Conservation (phyloP, 495 filamentous ascomycete species). For the Penicillium crystallinum region DNA sequence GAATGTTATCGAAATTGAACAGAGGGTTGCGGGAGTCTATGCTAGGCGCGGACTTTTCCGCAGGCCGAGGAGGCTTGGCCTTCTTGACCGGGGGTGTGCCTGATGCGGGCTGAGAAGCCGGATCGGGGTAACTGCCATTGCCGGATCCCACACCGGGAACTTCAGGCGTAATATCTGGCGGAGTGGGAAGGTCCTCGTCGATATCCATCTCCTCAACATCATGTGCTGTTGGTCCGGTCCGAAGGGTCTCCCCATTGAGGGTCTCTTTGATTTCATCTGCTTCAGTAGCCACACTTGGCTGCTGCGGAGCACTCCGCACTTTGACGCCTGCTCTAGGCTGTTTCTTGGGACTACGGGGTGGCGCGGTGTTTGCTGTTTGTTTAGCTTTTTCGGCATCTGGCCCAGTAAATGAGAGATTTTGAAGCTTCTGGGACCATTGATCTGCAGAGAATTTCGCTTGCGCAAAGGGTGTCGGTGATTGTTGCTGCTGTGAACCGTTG, state of each 20-base stretch:
- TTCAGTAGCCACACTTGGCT: constrained; percentile 37
- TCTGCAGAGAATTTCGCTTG: constrained; percentile 56
- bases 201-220: constrained; percentile 47
- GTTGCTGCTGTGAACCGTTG: constrained; percentile 7
- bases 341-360: constrained; percentile 37
- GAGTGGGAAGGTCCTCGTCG: constrained; percentile 34
- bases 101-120: constrained; percentile 13
- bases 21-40: constrained; percentile 33
- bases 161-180: constrained; percentile 9
- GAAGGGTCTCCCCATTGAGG: constrained; percentile 14
- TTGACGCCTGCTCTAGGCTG: constrained; percentile 22
- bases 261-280: constrained; percentile 39
- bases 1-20: constrained; percentile 58
- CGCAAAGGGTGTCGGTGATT: constrained; percentile 31
- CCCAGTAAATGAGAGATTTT: constrained; percentile 48
- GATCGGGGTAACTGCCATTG: constrained; percentile 14
- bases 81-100: constrained; percentile 19
- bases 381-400: constrained; percentile 31
- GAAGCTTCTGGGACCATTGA: constrained; percentile 62
- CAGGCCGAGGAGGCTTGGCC: constrained; percentile 19
- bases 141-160: background rate
- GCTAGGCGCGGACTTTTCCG: constrained; percentile 39
- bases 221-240: constrained; percentile 5
- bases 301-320: constrained; percentile 26
- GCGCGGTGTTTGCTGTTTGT: constrained; percentile 23